Percentiles rank a stretch among this genome's conserved stretches.
These are phyloP conservation scores for Austroboletus novae-zelandiae DNA, from an alignment of 1,284 basidiomycete genomes.

Conservation along the genomic window DNA sequence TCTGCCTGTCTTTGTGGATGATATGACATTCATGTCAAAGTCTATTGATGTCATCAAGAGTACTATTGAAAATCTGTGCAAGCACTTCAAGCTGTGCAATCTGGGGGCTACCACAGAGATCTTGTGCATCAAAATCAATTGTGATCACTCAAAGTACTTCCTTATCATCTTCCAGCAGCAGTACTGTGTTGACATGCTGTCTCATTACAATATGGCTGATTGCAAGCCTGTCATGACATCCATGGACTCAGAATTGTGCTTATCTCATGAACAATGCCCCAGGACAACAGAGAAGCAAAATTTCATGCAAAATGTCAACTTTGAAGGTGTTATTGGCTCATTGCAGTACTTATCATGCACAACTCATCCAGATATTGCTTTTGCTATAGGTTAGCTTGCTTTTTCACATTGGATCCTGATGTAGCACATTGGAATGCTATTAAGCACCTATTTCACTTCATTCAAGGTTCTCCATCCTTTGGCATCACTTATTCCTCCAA, in stretches of 20 bases:
- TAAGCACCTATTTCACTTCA: background rate
- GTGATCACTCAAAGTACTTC: constrained; percentile 2
- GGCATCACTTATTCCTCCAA: too few relatives aligned
- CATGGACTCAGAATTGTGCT: background rate
- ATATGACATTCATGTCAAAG: too few relatives aligned
- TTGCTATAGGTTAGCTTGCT: too few relatives aligned
- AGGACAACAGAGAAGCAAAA: constrained; percentile 14
- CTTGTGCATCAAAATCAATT: background rate
- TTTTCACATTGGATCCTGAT: background rate
- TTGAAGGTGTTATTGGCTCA: background rate
- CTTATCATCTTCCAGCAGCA: constrained; percentile 34
- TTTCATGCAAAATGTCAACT: constrained; percentile 14
- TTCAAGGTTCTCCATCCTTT: background rate
- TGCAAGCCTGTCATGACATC: background rate
- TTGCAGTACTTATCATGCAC: too few relatives aligned
- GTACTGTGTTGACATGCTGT: constrained; percentile 33
- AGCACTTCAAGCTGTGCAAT: background rate
- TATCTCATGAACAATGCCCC: constrained; percentile 13
- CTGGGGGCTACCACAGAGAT: background rate
- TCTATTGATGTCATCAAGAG: background rate
- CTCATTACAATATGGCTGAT: constrained; percentile 26
- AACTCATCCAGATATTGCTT: too few relatives aligned
- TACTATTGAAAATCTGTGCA: background rate
- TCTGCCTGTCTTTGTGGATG: too few relatives aligned
- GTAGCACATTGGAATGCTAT: background rate